Conservation (phyloP, 2,329 filamentous ascomycete species). For the Fusarium nelsonii region DNA sequence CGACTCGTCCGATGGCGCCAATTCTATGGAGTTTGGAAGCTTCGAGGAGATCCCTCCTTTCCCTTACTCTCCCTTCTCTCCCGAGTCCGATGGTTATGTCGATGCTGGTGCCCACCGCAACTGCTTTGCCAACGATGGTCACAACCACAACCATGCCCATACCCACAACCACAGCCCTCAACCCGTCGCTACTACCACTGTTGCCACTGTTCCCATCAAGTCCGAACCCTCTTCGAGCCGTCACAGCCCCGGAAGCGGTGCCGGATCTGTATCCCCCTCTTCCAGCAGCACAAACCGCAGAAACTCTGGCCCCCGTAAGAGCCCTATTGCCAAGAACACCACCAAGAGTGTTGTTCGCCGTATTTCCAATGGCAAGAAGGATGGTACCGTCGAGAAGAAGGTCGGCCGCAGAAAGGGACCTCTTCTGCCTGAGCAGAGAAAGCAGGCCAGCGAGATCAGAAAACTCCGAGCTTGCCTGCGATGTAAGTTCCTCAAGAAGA, state of each 20-base stretch:
- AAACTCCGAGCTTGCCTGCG: slow-evolving; percentile 93
- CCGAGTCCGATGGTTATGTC: slow-evolving; percentile 79
- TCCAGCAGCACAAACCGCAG: slow-evolving; percentile 72
- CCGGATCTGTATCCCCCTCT: slow-evolving; percentile 70
- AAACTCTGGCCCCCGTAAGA: slow-evolving; percentile 79
- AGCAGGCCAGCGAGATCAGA: slow-evolving; percentile 96
- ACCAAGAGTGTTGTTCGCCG: slow-evolving; percentile 87
- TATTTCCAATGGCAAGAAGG: slow-evolving; percentile 81
- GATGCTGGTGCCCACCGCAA: slow-evolving; percentile 72
- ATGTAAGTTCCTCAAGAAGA: slow-evolving; percentile 99
- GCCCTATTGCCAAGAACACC: slow-evolving; percentile 78
- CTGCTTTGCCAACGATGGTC: slow-evolving; percentile 69
- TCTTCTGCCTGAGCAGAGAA: slow-evolving; percentile 90
- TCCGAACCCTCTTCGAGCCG: slow-evolving; percentile 64
- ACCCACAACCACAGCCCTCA: slow-evolving; percentile 55
- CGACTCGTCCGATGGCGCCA: slow-evolving; percentile 81
- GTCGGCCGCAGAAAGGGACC: slow-evolving; percentile 91
- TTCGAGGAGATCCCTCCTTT: slow-evolving; percentile 82
- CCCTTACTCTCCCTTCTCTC: slow-evolving; percentile 84
- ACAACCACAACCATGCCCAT: slow-evolving; percentile 57
- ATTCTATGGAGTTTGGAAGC: slow-evolving; percentile 77
- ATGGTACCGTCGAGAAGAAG: slow-evolving; percentile 85
- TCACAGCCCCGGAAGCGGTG: slow-evolving; percentile 70
- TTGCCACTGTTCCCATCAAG: slow-evolving; percentile 78
- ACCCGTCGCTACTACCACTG: slow-evolving; percentile 73